Conservation (phyloP, 805 yeast species). For the Teunomyces aglyptinius region DNA sequence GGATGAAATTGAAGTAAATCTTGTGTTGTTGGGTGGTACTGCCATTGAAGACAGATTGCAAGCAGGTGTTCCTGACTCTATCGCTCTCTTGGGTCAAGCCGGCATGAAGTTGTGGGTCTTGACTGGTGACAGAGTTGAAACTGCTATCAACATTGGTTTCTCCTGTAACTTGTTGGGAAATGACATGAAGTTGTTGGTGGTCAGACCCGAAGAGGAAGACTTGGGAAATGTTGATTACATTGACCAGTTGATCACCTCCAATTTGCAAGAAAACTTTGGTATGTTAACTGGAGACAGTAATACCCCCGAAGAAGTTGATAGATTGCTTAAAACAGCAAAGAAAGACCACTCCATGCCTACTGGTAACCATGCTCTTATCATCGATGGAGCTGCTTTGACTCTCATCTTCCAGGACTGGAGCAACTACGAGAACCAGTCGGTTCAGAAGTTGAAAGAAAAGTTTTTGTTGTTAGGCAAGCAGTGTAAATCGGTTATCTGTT, state of each 20-base stretch:
- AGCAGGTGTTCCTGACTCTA: conserved; percentile 84
- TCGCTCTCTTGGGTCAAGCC: conserved; percentile 64
- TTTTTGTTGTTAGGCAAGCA: conserved; percentile 73
- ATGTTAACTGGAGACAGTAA: conserved; percentile 30
- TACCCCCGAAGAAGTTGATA: conserved; percentile 26
- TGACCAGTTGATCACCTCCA: conserved; percentile 42
- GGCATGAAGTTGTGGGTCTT: conserved; percentile 85
- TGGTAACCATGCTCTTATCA: conserved; percentile 65
- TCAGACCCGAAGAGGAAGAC: conserved; percentile 46
- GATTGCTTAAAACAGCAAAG: conserved; percentile 46
- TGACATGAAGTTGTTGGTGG: conserved; percentile 71
- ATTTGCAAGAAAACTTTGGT: conserved; percentile 48
- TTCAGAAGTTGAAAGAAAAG: conserved; percentile 30
- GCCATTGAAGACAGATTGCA: conserved; percentile 85
- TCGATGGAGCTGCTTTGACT: conserved; percentile 76
- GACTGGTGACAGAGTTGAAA: conserved; percentile 88
- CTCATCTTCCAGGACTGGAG: conserved; percentile 45
- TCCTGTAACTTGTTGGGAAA: conserved; percentile 75
- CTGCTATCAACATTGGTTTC: conserved; percentile 84
- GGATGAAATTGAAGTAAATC: conserved; percentile 62
- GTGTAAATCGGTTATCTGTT: conserved; percentile 78
- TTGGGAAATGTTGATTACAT: conserved; percentile 35
- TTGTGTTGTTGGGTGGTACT: conserved; percentile 73
- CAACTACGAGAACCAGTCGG: conserved; percentile 37
- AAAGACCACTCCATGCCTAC: conserved; percentile 65